These are phyloP conservation scores for Dictyostelium firmibasis DNA, from an alignment of 78 protist species.

Conservation along the genomic window DNA sequence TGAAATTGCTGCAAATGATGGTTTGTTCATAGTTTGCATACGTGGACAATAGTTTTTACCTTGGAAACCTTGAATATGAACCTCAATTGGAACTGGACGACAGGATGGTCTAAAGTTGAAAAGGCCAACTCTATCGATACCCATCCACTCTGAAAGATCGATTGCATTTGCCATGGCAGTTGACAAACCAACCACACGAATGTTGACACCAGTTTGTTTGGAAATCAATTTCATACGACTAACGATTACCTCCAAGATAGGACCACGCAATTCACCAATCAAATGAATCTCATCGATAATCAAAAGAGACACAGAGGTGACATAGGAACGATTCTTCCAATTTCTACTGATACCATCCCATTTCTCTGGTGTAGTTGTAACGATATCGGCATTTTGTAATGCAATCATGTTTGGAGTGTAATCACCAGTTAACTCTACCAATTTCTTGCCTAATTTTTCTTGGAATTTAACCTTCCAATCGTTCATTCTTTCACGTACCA, in stretches of 20 bases:
- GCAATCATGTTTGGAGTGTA: slow-evolving; percentile 95
- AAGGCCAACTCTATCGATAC: slow-evolving; percentile 90
- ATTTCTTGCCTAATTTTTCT: slow-evolving; percentile 79
- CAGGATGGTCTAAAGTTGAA: slow-evolving; percentile 98
- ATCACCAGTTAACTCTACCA: slow-evolving; percentile 99
- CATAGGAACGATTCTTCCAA: slow-evolving; percentile 96
- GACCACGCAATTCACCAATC: slow-evolving; percentile 98
- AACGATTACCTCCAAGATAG: slow-evolving; percentile 96
- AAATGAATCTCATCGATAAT: slow-evolving; percentile 98
- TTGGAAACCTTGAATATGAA: slow-evolving; percentile 92
- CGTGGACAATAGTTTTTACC: slow-evolving; percentile 99
- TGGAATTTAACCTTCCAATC: slow-evolving; percentile 95
- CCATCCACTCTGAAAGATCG: slow-evolving; percentile 99
- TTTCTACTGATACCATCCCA: slow-evolving; percentile 98
- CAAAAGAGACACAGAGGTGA: slow-evolving; percentile 86
- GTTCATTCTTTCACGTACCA: slow-evolving; percentile 98
- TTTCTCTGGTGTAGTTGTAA: slow-evolving; percentile 99
- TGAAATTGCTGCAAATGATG: slow-evolving; percentile 93
- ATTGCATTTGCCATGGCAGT: slow-evolving; percentile 99
- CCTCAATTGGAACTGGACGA: slow-evolving; percentile 98
- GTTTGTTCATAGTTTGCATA: slow-evolving; percentile 99
- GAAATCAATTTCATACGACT: slow-evolving; percentile 92
- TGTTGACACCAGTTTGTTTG: slow-evolving; percentile 79
- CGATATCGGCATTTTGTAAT: slow-evolving; percentile 91
- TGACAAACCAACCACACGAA: slow-evolving; percentile 98